A percentile compares a stretch with the other conserved stretches of the same genome.
These are phyloP conservation scores for Zygoascus tannicola DNA, from an alignment of 805 yeast genomes.

Conservation along the genomic window DNA sequence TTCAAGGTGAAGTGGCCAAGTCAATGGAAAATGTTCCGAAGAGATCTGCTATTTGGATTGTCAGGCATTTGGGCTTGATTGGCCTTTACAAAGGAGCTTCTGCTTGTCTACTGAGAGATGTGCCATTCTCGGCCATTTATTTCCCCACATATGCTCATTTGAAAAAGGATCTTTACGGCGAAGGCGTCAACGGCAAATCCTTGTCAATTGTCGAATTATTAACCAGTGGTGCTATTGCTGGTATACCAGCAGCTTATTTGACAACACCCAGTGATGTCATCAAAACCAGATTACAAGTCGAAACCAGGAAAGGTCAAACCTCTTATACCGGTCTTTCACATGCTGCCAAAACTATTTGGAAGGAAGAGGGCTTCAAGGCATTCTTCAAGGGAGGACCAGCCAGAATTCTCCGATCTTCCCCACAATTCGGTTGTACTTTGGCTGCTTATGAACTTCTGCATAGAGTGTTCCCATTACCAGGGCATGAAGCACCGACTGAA, in stretches of 20 bases:
- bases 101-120: conserved; percentile 90
- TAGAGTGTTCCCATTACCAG: conserved; percentile 58
- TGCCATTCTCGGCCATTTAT: conserved; percentile 93
- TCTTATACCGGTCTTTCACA: conserved; percentile 68
- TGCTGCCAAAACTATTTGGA: conserved; percentile 63
- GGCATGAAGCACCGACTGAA: conserved; percentile 29
- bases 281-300: conserved; percentile 88
- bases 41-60: conserved; percentile 59
- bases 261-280: conserved; percentile 97
- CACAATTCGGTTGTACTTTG: conserved; percentile 94
- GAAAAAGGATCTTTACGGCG: conserved; percentile 70
- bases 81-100: conserved; percentile 88
- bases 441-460: conserved; percentile 96
- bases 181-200: conserved; percentile 58
- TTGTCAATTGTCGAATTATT: conserved; percentile 79
- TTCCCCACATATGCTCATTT: conserved; percentile 95
- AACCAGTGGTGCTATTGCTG: conserved; percentile 87
- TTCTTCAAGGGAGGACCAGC: conserved; percentile 97
- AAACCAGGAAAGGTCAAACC: conserved; percentile 65
- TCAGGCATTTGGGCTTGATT: conserved; percentile 65
- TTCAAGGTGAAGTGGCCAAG: conserved; percentile 66
- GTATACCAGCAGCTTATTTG: conserved; percentile 94
- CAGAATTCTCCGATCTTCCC: conserved; percentile 88
- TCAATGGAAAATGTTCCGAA: conserved; percentile 28
- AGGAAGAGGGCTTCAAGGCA: conserved; percentile 76